Percentiles rank a stretch among this genome's conserved stretches.
phyloP scores from a whole-genome alignment of 495 filamentous ascomycete species.

The Aspergillus diversus region DNA sequence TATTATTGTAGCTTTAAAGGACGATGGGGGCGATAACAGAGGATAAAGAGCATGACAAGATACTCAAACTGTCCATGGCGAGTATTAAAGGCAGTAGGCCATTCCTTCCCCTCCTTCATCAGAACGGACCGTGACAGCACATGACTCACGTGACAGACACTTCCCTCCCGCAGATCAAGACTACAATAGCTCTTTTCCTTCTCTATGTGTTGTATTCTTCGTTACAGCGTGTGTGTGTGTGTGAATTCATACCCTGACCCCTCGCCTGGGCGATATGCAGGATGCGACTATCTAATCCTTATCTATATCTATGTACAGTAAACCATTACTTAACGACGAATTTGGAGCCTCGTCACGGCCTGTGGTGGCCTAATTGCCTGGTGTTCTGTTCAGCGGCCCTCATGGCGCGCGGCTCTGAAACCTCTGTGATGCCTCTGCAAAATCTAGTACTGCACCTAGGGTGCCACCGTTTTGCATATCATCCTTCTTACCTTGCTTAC shows the following conservation, averaged over 20 bases:
- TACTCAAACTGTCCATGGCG: too few relatives aligned
- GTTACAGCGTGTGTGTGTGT: too few relatives aligned
- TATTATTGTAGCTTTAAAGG: too few relatives aligned
- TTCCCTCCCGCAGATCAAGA: too few relatives aligned
- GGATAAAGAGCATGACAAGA: too few relatives aligned
- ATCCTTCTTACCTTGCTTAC: slow-evolving; percentile 30
- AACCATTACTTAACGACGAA: slow-evolving; percentile 21
- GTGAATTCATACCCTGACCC: slow-evolving; percentile 5
- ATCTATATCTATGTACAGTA: slow-evolving; percentile 8
- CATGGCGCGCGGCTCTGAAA: slow-evolving; percentile 34
- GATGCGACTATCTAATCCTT: not conserved
- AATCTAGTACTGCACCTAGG: slow-evolving; percentile 32
- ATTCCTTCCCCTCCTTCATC: too few relatives aligned
- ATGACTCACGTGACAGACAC: too few relatives aligned
- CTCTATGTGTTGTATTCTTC: too few relatives aligned
- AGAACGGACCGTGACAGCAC: too few relatives aligned
- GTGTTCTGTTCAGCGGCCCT: slow-evolving; percentile 30
- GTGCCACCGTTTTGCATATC: slow-evolving; percentile 28
- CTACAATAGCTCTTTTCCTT: too few relatives aligned
- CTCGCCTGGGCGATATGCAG: not conserved
- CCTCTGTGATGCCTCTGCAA: slow-evolving; percentile 34
- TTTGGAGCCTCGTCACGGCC: slow-evolving; percentile 35
- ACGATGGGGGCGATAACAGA: too few relatives aligned
- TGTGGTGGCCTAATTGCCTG: slow-evolving; percentile 30
- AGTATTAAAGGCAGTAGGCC: too few relatives aligned